Base-by-base conservation (phyloP, 2,329 filamentous ascomycete genomes). In the Orbilia ellipsospora region DNA sequence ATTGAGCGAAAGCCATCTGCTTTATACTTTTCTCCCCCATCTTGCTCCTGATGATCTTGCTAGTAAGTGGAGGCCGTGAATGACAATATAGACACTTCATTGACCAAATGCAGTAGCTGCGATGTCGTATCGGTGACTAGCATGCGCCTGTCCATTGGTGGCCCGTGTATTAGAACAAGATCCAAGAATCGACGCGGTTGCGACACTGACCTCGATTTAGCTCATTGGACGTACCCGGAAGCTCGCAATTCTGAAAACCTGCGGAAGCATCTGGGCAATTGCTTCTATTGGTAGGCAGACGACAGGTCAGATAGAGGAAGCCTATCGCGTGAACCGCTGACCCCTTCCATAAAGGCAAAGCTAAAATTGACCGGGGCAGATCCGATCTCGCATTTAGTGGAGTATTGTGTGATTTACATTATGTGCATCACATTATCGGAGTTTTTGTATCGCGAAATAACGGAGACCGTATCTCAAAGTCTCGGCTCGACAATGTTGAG, bases 381-480 rank as follows among this genome's bases (percentile, higher is more conserved):
- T 42, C 50, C 50, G 40, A 57, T 44, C 51, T 36, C 18, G 51
- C 31, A 55, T 40, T 36, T 36, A 1, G 31, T 36, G 31, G 31
- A 36, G 31, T 36, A 36, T 2, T 36, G 31, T 7, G 3, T 36
- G 44, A 48, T 13, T 40, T 36, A 7, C 23, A n/a, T 13, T 18
- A 63, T 23, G 16, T 63, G 16, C 66, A 36, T 36, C 31, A 36
- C 31, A 48, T 44, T 66, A 73, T 67, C 69, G 48, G 69, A 57
- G 69, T 15, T 44, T 64, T 66, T 62, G 31, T 54, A 73, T 73
- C 60, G 45, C 54, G 36, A 55, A 65, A 73, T 62, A 54, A 62
- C 69, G 62, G 62, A 44, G 62, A 57, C 61, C 61, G 10, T 57
- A 66, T 65, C 51, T 50, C 45, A 5, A 26, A 51, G 45, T 28